phyloP scores from a whole-genome alignment of 192 early-diverging fungal genomes.

The Radiomyces spectabilis region DNA sequence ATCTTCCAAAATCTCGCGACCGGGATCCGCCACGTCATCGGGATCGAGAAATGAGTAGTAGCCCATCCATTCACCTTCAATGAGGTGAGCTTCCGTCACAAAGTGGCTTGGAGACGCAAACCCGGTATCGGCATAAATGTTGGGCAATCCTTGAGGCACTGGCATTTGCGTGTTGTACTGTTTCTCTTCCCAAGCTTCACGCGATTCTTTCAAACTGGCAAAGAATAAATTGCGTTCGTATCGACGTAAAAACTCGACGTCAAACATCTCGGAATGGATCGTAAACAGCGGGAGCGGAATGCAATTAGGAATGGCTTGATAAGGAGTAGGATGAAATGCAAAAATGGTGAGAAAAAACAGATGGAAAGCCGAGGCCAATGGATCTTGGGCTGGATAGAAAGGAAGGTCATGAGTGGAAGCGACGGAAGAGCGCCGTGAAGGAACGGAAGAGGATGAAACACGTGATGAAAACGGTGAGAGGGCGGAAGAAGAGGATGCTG shows the following conservation, averaged over 20 bases:
- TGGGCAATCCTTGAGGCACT: background rate
- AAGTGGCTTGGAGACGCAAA: constrained; percentile 14
- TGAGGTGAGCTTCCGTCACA: constrained; percentile 25
- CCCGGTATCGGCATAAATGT: constrained; percentile 15
- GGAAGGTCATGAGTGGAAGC: constrained; percentile 7
- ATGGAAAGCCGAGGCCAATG: constrained; percentile 20
- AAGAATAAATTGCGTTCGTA: constrained; percentile 18
- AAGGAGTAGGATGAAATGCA: constrained; percentile 21
- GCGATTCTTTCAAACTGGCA: background rate
- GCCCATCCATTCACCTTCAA: constrained; percentile 32
- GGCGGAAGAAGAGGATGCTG: no score
- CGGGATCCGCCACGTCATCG: constrained; percentile 2
- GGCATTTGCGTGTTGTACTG: background rate
- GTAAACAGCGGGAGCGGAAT: constrained; percentile 20
- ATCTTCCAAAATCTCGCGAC: background rate
- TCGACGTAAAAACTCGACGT: constrained; percentile 26
- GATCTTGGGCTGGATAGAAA: constrained; percentile 26
- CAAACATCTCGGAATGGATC: constrained; percentile 15
- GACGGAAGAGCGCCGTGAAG: no score
- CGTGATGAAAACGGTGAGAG: no score
- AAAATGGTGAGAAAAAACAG: constrained; percentile 30
- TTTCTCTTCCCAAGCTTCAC: constrained; percentile 1
- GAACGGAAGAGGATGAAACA: no score
- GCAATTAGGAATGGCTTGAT: constrained; percentile 17
- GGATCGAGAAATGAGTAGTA: constrained; percentile 29